Conservation (phyloP, 306 rosid genomes). For the Glycine latifolia region DNA sequence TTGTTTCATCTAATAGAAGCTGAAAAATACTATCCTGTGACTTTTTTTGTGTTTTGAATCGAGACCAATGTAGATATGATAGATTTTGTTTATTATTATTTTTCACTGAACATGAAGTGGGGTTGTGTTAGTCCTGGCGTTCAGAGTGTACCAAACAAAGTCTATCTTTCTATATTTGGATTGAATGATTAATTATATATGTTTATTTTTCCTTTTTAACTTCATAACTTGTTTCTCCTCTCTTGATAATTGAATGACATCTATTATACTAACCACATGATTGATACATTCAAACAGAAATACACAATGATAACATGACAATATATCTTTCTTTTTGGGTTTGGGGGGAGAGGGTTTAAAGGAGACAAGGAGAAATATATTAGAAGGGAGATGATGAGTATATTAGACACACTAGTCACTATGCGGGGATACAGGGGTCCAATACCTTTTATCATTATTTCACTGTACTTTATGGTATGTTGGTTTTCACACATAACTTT, state of each 20-base stretch:
- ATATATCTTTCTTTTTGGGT: no score
- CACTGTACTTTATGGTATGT: not conserved
- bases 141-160: not conserved
- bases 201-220: not conserved
- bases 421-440: not conserved
- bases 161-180: not conserved
- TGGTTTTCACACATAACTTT: not conserved
- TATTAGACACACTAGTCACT: not conserved
- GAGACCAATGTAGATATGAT: not conserved
- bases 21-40: not conserved
- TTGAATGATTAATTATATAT: not conserved
- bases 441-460: not conserved
- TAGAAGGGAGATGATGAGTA: not conserved
- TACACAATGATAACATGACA: not conserved
- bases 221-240: not conserved
- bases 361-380: not conserved
- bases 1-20: not conserved
- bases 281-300: not conserved
- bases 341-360: not conserved
- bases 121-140: not conserved
- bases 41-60: not conserved
- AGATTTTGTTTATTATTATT: not conserved
- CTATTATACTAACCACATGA: not conserved
- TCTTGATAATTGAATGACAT: not conserved
- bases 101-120: not conserved